Evolutionary conservation across 1,284 basidiomycete species (phyloP), one percentile per base, ranked within the genome.

Genomic region (Leucoagaricus sp.): DNA sequence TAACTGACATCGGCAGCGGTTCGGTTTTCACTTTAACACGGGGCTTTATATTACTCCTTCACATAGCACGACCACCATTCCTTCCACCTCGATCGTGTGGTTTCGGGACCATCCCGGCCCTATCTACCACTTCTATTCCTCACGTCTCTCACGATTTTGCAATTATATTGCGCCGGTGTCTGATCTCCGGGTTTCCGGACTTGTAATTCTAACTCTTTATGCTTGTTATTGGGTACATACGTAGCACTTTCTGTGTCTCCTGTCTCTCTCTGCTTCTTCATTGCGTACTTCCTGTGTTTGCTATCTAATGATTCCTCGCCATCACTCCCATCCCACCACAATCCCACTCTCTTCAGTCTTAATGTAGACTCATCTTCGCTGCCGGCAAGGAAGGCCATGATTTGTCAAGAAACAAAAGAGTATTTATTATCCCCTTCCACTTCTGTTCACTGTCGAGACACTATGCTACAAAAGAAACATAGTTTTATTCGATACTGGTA

Each of bases 191-290:
- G 15, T 56, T 45, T 17, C 40, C 60, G 71, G 66, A 69, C 68
- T 67, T 75, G 72, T 75, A 74, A 68, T 67, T 64, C 58, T 68
- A 69, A 58, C 58, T 60, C 60, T 59, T 54, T 40, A 56, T 61
- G 53, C 60, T 65, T 58, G 58, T 64, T 62, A 61, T 67, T 64
- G 63, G 70, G 67, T 67, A 65, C 63, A 63, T 65, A 61, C 63
- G 65, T 65, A 65, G 61, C 67, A 64, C 64, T 67, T 64, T 40
- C 56, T 57, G 40, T 55, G 28, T 58, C 53, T 58, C 55, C 47
- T 61, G 55, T 63, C 48, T 58, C 59, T 63, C 48, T 58, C 59
- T 60, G 55, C 52, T 58, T 42, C 31, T 40, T 51, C 50, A 33
- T 42, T 54, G 44, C 50, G 54, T 48, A 52, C 47, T 53, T 41